phyloP scores from a whole-genome alignment of 192 early-diverging fungal genomes.

The Chytriomyces sp. region DNA sequence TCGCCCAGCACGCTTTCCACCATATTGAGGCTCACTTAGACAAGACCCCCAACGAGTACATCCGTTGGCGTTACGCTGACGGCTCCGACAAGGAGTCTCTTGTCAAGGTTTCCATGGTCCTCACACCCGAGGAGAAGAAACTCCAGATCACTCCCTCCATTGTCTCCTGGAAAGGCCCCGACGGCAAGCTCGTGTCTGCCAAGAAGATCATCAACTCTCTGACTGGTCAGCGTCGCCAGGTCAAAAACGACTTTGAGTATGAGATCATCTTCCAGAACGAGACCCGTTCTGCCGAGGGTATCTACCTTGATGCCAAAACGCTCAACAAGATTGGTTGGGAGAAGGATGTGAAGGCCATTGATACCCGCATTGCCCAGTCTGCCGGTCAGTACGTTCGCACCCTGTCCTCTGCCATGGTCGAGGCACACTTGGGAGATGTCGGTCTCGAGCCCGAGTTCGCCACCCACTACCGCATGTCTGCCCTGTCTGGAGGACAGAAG shows the following conservation, averaged over 20 bases:
- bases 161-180: constrained; percentile 28
- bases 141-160: constrained; percentile 47
- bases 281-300: constrained; percentile 52
- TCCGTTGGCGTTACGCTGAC: constrained; percentile 80
- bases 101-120: constrained; percentile 68
- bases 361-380: constrained; percentile 74
- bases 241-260: constrained; percentile 80
- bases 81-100: constrained; percentile 77
- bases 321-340: constrained; percentile 65
- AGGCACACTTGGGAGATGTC: constrained; percentile 72
- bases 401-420: constrained; percentile 67
- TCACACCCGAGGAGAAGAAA: constrained; percentile 66
- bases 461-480: constrained; percentile 72
- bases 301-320: constrained; percentile 27
- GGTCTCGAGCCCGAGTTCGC: constrained; percentile 78
- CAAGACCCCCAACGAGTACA: constrained; percentile 82
- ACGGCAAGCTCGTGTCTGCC: constrained; percentile 38
- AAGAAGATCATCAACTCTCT: constrained; percentile 38
- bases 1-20: constrained; percentile 87
- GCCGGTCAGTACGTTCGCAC: constrained; percentile 73
- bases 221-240: constrained; percentile 69
- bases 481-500: constrained; percentile 82
- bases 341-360: constrained; percentile 77
- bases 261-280: constrained; percentile 79
- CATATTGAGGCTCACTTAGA: constrained; percentile 82